A percentile compares a stretch with the other conserved stretches of the same genome.
These are phyloP conservation scores for Calonectria naviculata DNA, from an alignment of 2,329 filamentous ascomycete species.

Conservation along the genomic window DNA sequence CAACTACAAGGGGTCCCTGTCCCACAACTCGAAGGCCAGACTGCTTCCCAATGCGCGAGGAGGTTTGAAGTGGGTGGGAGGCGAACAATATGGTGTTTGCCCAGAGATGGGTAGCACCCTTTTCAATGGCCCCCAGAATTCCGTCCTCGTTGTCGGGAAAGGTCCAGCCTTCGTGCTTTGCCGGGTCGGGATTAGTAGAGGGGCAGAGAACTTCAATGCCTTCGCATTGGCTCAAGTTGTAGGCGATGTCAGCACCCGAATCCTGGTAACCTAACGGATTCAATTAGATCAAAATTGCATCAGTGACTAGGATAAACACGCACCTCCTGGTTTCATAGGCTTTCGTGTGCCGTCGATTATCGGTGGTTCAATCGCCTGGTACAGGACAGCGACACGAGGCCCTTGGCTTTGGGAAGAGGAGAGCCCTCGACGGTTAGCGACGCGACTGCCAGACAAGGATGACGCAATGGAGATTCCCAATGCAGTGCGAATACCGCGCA, in stretches of 20 bases:
- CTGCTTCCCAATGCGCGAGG: conserved; percentile 43
- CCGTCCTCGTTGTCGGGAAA: conserved; percentile 34
- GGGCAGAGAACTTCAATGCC: conserved; percentile 27
- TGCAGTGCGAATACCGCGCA: neutral
- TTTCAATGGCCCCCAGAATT: conserved; percentile 45
- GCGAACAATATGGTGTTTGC: conserved; percentile 63
- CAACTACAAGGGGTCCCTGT: conserved; percentile 58
- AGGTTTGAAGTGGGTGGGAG: conserved; percentile 58
- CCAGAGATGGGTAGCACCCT: conserved; percentile 59
- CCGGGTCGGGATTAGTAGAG: conserved; percentile 12
- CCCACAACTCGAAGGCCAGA: conserved; percentile 53
- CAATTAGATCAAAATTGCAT: neutral
- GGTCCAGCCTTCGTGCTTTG: conserved; percentile 24
- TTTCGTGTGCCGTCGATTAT: conserved; percentile 59
- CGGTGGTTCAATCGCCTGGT: conserved; percentile 59
- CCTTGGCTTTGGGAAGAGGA: neutral
- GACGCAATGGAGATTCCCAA: neutral
- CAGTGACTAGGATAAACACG: neutral
- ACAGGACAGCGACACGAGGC: conserved; percentile 54
- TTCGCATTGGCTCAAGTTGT: conserved; percentile 26
- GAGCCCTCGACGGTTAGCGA: neutral
- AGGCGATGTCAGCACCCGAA: conserved; percentile 33
- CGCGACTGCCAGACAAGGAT: neutral
- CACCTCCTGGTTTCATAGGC: conserved; percentile 57
- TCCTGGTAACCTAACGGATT: conserved; percentile 29